Evolutionary conservation across 306 rosid species (phyloP).

Genomic region (Gastrolobium bilobum): DNA sequence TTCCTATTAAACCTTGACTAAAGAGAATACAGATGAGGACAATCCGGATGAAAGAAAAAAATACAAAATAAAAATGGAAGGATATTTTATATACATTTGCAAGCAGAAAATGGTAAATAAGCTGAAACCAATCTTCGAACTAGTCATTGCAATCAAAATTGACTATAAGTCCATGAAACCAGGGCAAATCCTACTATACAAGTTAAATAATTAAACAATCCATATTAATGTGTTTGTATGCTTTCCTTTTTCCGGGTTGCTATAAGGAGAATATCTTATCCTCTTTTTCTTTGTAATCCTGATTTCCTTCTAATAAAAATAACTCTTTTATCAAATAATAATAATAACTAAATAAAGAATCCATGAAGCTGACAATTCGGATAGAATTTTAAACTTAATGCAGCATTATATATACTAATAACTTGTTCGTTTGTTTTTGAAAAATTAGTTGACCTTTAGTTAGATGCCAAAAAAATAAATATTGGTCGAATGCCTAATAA

Average conservation of each 20-base stretch:
- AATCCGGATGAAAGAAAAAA: neutral
- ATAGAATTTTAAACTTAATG: constrained; percentile 13
- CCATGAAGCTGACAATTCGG: constrained; percentile 11
- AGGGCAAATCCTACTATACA: constrained; percentile 24
- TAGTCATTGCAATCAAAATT: constrained; percentile 14
- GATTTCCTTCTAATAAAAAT: constrained; percentile 10
- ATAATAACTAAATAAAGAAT: neutral
- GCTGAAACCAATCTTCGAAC: constrained; percentile 16
- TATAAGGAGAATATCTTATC: neutral
- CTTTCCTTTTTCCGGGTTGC: neutral
- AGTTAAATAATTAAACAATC: constrained; percentile 17
- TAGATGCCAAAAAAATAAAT: constrained; percentile 29
- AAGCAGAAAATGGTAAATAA: constrained; percentile 26
- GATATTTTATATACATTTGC: constrained; percentile 28
- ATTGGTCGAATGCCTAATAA: constrained; percentile 21
- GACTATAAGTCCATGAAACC: constrained; percentile 9
- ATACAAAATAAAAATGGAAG: constrained; percentile 17
- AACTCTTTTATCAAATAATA: constrained; percentile 18
- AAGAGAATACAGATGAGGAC: too few relatives aligned
- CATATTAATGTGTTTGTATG: neutral
- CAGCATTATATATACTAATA: neutral
- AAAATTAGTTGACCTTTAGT: constrained; percentile 18
- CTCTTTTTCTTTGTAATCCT: neutral
- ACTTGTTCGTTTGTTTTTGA: neutral
- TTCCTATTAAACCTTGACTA: too few relatives aligned